These are phyloP conservation scores for Pseudoscleropodium purum DNA, from an alignment of 225 moss, liverwort and hornwort species.

Conservation along the genomic window DNA sequence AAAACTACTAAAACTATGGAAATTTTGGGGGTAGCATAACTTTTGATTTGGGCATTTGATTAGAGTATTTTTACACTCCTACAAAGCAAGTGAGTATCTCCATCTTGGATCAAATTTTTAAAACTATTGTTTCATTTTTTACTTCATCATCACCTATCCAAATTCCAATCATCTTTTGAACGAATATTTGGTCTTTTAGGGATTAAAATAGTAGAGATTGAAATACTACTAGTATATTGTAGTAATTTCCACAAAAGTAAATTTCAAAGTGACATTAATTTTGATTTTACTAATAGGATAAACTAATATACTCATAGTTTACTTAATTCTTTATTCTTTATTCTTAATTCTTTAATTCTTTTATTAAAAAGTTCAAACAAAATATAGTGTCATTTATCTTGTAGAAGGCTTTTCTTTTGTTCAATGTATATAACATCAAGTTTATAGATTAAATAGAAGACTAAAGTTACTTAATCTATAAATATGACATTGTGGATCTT, in stretches of 20 bases:
- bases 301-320: neutral
- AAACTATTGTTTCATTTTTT: too few species aligned
- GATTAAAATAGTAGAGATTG: neutral
- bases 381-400: neutral
- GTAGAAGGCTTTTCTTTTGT: neutral
- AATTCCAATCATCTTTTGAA: neutral
- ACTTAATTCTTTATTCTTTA: neutral
- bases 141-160: neutral
- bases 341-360: neutral
- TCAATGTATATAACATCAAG: neutral
- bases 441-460: neutral
- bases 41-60: rapidly evolving
- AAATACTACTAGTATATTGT: neutral
- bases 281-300: neutral
- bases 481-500: neutral
- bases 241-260: neutral
- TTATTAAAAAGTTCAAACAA: neutral
- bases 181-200: rapidly evolving
- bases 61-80: rapidly evolving
- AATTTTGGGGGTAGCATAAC: neutral
- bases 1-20: rapidly evolving
- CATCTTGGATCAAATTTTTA: too few species aligned
- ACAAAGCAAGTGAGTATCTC: rapidly evolving
- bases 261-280: neutral
- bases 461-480: neutral